phyloP scores from a whole-genome alignment of 2,329 filamentous ascomycete species.

The Coniosporium tulheliwenetii region DNA sequence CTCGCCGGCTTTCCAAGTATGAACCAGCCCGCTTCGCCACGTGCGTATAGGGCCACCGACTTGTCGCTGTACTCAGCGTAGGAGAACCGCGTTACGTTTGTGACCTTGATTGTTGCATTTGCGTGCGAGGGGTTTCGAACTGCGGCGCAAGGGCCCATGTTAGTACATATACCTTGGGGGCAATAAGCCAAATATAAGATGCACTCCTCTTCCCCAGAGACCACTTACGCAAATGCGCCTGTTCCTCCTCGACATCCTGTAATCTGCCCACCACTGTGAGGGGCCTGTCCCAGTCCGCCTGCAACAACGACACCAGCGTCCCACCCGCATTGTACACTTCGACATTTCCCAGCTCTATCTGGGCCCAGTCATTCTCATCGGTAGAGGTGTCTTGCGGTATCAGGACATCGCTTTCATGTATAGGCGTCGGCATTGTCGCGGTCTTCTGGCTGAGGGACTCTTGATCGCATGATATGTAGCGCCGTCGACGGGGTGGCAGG shows the following conservation, averaged over 20 bases:
- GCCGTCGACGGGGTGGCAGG: too few species aligned
- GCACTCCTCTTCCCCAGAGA: not conserved
- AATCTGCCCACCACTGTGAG: conserved; percentile 46
- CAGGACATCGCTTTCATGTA: conserved; percentile 20
- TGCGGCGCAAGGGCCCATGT: not conserved
- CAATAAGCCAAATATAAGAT: not conserved
- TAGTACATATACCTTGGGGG: conserved; percentile 2
- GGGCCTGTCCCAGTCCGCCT: conserved; percentile 43
- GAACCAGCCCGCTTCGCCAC: conserved; percentile 51
- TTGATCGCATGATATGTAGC: too few species aligned
- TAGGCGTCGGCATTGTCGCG: conserved; percentile 8
- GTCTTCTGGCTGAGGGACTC: conserved; percentile 12
- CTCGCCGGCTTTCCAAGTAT: conserved; percentile 42
- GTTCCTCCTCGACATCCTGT: conserved; percentile 31
- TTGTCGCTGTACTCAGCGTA: conserved; percentile 39
- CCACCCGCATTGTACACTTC: conserved; percentile 41
- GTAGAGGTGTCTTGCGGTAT: conserved; percentile 22
- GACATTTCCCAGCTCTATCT: conserved; percentile 45
- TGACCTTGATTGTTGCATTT: conserved; percentile 34
- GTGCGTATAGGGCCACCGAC: conserved; percentile 48
- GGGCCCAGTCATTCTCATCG: conserved; percentile 39
- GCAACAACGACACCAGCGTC: conserved; percentile 40
- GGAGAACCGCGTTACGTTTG: conserved; percentile 29
- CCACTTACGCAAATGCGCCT: conserved; percentile 8
- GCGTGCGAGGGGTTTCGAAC: conserved; percentile 3